phyloP scores from a whole-genome alignment of 495 filamentous ascomycete species.

The Penicillium tannophilum region DNA sequence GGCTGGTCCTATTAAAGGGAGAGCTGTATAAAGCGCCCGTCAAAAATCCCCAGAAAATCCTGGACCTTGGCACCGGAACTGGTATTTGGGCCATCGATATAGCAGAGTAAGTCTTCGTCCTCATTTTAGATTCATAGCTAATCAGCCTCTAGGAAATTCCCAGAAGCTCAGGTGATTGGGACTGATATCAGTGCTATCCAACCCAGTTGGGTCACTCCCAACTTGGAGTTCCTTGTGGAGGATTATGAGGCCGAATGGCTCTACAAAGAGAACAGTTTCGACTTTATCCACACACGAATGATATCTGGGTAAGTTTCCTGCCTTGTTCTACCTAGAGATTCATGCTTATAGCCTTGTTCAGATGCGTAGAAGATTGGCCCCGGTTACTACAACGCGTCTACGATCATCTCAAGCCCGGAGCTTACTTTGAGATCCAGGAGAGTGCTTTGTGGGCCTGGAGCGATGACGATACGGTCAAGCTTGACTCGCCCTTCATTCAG shows the following conservation, averaged over 20 bases:
- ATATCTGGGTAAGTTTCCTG: conserved; percentile 21
- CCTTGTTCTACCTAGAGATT: neutral
- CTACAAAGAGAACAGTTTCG: conserved; percentile 24
- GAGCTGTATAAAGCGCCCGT: conserved; percentile 58
- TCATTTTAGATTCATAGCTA: neutral
- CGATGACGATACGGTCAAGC: conserved; percentile 49
- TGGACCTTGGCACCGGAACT: conserved; percentile 68
- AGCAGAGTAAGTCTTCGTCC: conserved; percentile 39
- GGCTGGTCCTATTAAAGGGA: conserved; percentile 43
- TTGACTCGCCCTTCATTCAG: conserved; percentile 50
- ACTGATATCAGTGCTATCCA: conserved; percentile 57
- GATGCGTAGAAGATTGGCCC: conserved; percentile 22
- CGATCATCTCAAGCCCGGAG: conserved; percentile 58
- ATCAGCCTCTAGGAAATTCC: conserved; percentile 16
- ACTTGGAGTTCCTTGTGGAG: conserved; percentile 36
- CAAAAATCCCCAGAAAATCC: conserved; percentile 49
- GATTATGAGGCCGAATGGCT: conserved; percentile 38
- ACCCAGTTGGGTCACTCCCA: conserved; percentile 39
- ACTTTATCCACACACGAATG: conserved; percentile 28
- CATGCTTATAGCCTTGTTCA: conserved; percentile 5
- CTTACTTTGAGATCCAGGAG: conserved; percentile 65
- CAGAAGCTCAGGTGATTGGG: conserved; percentile 32
- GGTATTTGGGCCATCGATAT: conserved; percentile 67
- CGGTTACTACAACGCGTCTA: conserved; percentile 30
- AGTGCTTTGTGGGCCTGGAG: conserved; percentile 50